A percentile compares a stretch with the other conserved stretches of the same genome.
phyloP scores from a whole-genome alignment of 129 eudicot species.

The Saposhnikovia divaricata region DNA sequence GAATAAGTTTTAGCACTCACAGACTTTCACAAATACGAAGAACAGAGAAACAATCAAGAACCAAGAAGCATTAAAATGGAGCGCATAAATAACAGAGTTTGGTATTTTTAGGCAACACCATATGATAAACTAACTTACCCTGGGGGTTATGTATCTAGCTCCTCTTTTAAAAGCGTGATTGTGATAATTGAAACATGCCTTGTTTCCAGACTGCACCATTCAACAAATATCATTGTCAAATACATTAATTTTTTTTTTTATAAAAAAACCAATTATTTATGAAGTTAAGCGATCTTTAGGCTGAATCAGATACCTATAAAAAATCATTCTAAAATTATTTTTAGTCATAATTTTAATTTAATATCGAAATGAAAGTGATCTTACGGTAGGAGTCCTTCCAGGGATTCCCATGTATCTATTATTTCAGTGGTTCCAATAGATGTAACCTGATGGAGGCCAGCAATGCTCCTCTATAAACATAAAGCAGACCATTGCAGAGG shows the following conservation, averaged over 20 bases:
- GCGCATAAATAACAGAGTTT: background rate
- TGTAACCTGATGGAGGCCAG: conserved; percentile 91
- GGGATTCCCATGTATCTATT: too few relatives aligned
- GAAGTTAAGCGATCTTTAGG: background rate
- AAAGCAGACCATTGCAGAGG: background rate
- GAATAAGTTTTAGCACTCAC: background rate
- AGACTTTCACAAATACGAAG: background rate
- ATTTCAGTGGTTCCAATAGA: conserved; percentile 79
- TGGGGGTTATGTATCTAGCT: conserved; percentile 46
- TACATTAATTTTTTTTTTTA: background rate
- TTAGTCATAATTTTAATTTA: background rate
- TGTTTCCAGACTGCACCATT: conserved; percentile 55
- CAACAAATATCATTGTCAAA: conserved; percentile 9
- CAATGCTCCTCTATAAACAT: conserved; percentile 69
- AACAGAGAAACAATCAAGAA: background rate
- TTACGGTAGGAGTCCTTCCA: conserved; percentile 97
- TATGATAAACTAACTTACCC: conserved; percentile 50
- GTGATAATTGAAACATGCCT: conserved; percentile 92
- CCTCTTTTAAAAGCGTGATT: conserved; percentile 68
- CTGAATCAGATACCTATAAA: background rate
- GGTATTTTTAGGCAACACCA: background rate
- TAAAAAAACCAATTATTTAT: background rate
- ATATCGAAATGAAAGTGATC: conserved; percentile 13
- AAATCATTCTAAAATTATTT: too few relatives aligned
- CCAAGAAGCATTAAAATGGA: background rate